These are phyloP conservation scores for Chaetomiaceae sp. DNA, from an alignment of 2,329 filamentous ascomycete species.

Conservation along the genomic window DNA sequence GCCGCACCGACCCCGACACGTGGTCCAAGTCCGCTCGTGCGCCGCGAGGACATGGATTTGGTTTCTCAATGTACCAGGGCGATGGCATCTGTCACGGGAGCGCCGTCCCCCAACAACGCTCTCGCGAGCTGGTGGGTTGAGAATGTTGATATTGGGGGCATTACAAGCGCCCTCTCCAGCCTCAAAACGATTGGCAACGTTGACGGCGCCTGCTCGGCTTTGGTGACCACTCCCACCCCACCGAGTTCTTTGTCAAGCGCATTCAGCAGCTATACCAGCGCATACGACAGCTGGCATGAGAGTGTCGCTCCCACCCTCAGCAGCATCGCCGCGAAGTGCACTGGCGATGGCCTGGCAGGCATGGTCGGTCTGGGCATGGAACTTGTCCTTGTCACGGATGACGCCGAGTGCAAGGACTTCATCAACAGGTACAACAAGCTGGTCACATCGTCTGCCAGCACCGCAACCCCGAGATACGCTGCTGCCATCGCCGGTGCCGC, in stretches of 20 bases:
- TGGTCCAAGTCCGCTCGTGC: not conserved
- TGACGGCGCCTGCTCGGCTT: not conserved
- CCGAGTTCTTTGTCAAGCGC: not conserved
- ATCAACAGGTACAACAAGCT: conserved; percentile 2
- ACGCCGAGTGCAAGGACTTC: not conserved
- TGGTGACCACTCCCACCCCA: not conserved
- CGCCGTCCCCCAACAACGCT: not conserved
- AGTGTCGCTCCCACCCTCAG: not conserved
- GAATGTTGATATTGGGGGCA: not conserved
- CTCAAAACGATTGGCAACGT: not conserved
- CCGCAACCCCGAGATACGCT: not conserved
- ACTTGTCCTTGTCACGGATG: not conserved
- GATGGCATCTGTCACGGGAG: not conserved
- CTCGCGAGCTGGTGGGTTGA: not conserved
- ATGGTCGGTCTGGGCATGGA: not conserved
- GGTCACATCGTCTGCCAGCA: not conserved
- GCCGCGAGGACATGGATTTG: not conserved
- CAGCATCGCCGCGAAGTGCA: not conserved
- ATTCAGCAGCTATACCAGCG: not conserved
- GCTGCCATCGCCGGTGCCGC: not conserved
- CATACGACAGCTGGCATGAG: not conserved
- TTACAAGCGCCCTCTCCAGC: not conserved
- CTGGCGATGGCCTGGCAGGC: not conserved
- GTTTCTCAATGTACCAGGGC: not conserved
- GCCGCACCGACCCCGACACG: not conserved